Evolutionary conservation across 2,329 filamentous ascomycete genomes (phyloP).

Genomic region (Fusarium acutatum): DNA sequence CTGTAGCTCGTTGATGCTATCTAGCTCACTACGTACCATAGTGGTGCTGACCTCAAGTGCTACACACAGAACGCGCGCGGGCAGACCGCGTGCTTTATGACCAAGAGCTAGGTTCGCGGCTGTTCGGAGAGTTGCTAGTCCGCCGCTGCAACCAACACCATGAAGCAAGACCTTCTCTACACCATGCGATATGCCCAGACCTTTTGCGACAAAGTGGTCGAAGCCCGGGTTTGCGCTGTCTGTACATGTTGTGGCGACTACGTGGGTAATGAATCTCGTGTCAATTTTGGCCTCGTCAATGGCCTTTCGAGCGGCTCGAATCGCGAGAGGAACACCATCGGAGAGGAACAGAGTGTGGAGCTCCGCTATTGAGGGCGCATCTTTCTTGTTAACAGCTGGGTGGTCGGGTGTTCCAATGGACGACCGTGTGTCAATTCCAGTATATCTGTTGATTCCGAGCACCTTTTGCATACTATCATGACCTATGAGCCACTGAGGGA

Average conservation of each 20-base stretch:
- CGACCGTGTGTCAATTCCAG: slow-evolving; percentile 70
- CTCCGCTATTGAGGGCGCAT: slow-evolving; percentile 61
- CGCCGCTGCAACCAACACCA: slow-evolving; percentile 72
- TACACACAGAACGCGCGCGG: slow-evolving; percentile 71
- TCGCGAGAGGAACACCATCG: slow-evolving; percentile 66
- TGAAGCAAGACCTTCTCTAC: slow-evolving; percentile 73
- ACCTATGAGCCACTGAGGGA: not conserved
- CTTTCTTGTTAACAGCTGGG: slow-evolving; percentile 65
- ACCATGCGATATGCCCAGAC: slow-evolving; percentile 63
- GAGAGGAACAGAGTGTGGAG: slow-evolving; percentile 64
- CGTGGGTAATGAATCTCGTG: slow-evolving; percentile 66
- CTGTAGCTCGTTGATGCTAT: slow-evolving; percentile 66
- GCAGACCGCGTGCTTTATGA: slow-evolving; percentile 64
- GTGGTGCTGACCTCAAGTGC: slow-evolving; percentile 70
- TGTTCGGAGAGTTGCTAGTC: slow-evolving; percentile 68
- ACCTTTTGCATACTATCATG: slow-evolving; percentile 67
- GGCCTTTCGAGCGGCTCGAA: slow-evolving; percentile 63
- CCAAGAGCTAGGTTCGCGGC: slow-evolving; percentile 73
- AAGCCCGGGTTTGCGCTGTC: slow-evolving; percentile 75
- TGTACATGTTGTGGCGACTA: slow-evolving; percentile 74
- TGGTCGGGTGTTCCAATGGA: slow-evolving; percentile 70
- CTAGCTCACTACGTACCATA: slow-evolving; percentile 70
- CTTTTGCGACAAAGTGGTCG: slow-evolving; percentile 70
- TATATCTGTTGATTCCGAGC: slow-evolving; percentile 69
- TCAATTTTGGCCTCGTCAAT: slow-evolving; percentile 63